These are phyloP conservation scores for Pterothamnion heteromorphum DNA, from an alignment of 31 red algal species.

Conservation along the genomic window DNA sequence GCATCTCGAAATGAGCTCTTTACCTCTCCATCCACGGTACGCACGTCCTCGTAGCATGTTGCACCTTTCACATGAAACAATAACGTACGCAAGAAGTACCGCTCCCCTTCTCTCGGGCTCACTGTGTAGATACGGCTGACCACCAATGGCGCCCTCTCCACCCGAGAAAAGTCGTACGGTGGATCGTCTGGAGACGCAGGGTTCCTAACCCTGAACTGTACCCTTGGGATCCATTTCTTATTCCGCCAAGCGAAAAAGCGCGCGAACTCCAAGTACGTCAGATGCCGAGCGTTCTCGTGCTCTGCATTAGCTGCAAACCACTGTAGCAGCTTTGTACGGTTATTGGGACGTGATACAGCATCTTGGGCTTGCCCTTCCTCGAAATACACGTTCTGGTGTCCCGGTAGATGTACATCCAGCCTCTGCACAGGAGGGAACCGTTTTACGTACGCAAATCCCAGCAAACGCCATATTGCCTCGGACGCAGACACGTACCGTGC, in stretches of 20 bases:
- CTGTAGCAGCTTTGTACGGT: too few relatives aligned
- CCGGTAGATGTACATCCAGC: too few relatives aligned
- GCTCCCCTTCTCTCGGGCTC: background rate
- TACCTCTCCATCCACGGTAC: background rate
- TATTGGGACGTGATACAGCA: too few relatives aligned
- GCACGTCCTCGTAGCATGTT: background rate
- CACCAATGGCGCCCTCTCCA: background rate
- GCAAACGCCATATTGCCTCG: too few relatives aligned
- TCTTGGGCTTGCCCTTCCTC: too few relatives aligned
- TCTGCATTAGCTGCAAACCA: too few relatives aligned
- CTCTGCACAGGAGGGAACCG: too few relatives aligned
- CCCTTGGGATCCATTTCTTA: background rate
- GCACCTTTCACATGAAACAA: background rate
- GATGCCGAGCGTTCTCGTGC: too few relatives aligned
- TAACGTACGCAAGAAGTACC: slow-evolving; percentile 3
- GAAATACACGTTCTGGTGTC: too few relatives aligned
- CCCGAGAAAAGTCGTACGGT: background rate
- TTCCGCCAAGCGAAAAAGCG: background rate
- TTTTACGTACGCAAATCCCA: too few relatives aligned
- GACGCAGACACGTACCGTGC: too few relatives aligned
- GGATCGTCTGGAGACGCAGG: background rate
- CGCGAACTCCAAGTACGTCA: too few relatives aligned
- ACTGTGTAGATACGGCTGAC: slow-evolving; percentile 34
- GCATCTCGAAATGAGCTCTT: background rate
- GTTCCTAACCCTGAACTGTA: background rate